A percentile compares a stretch with the other conserved stretches of the same genome.
Evolutionary conservation across 192 early-diverging fungal species (phyloP).

Genomic region (Allomyces macrogynus): DNA sequence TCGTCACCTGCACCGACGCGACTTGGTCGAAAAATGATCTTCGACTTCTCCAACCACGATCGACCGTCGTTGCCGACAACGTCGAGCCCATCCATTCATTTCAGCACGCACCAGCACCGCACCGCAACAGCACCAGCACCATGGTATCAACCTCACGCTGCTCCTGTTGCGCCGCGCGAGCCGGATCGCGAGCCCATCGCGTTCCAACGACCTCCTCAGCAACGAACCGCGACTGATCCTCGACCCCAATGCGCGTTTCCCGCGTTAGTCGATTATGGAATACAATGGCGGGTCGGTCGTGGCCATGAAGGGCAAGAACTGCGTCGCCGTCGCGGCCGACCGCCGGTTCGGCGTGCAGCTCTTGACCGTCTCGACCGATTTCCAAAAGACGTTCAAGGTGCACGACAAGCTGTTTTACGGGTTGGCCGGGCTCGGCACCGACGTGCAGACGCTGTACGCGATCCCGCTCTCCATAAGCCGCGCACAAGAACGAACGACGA

Average conservation of each 20-base stretch:
- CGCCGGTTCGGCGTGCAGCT: constrained; percentile 80
- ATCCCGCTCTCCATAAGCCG: neutral
- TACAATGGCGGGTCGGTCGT: constrained; percentile 90
- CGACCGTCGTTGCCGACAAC: too few relatives aligned
- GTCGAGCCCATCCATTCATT: too few relatives aligned
- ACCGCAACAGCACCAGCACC: too few relatives aligned
- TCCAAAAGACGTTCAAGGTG: constrained; percentile 79
- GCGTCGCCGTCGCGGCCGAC: constrained; percentile 93
- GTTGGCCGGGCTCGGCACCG: constrained; percentile 84
- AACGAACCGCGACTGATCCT: neutral
- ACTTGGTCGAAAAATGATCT: too few relatives aligned
- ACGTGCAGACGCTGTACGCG: constrained; percentile 81
- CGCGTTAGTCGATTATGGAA: constrained; percentile 53
- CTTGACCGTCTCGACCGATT: constrained; percentile 83
- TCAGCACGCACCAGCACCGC: neutral
- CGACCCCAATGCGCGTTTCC: neutral
- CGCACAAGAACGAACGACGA: neutral
- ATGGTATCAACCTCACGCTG: too few relatives aligned
- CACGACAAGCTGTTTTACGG: constrained; percentile 75
- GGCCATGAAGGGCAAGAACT: constrained; percentile 95
- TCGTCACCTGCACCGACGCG: too few relatives aligned
- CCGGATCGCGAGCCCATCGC: neutral
- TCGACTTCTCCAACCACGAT: too few relatives aligned
- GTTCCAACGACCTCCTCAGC: too few relatives aligned
- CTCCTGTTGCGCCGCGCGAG: too few relatives aligned